A percentile compares a stretch with the other conserved stretches of the same genome.
These are phyloP conservation scores for Amniculicola lignicola DNA, from an alignment of 495 filamentous ascomycete genomes.

Conservation along the genomic window DNA sequence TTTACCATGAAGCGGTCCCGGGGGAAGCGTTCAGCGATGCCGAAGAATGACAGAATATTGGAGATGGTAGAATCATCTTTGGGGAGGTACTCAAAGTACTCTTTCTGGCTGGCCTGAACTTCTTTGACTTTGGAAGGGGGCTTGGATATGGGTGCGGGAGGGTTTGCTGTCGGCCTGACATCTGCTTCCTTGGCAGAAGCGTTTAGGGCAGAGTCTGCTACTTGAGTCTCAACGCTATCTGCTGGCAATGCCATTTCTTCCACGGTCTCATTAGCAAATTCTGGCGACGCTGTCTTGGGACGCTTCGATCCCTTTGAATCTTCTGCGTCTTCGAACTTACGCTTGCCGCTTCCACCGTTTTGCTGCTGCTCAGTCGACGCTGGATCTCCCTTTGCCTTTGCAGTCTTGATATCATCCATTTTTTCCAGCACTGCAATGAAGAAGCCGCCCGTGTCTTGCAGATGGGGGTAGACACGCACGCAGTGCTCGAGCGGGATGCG, in stretches of 20 bases:
- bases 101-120: constrained; percentile 36
- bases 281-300: neutral
- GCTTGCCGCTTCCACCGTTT: neutral
- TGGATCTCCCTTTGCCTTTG: constrained; percentile 30
- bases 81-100: constrained; percentile 86
- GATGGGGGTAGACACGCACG: constrained; percentile 89
- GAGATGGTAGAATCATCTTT: constrained; percentile 69
- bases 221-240: neutral
- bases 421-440: constrained; percentile 96
- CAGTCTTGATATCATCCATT: constrained; percentile 76
- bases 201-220: neutral
- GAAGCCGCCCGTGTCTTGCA: constrained; percentile 95
- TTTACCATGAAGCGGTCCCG: constrained; percentile 90
- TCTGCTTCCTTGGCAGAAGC: neutral
- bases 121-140: constrained; percentile 3
- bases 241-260: neutral
- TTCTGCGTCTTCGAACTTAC: neutral
- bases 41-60: constrained; percentile 75
- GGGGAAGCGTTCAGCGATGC: constrained; percentile 77
- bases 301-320: neutral
- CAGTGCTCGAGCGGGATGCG: constrained; percentile 78
- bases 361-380: neutral
- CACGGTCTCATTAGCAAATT: neutral
- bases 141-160: constrained; percentile 43
- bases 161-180: neutral